A percentile compares a stretch with the other conserved stretches of the same genome.
Evolutionary conservation across 305 asterid genomes (phyloP).

Genomic region (Lippia alba): DNA sequence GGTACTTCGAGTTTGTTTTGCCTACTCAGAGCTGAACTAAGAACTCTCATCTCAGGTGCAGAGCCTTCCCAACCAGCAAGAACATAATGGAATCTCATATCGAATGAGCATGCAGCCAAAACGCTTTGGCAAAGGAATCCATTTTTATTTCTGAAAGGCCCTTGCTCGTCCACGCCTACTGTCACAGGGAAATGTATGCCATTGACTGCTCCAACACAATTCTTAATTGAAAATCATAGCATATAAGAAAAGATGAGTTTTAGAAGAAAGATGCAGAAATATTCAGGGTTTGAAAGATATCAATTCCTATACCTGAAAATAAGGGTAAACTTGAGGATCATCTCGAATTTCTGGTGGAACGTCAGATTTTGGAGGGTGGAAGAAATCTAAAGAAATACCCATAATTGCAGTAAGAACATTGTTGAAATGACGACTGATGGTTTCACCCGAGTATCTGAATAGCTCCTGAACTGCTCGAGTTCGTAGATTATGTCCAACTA

Average conservation of each 20-base stretch:
- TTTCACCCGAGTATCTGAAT: constrained; percentile 54
- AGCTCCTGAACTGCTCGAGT: constrained; percentile 60
- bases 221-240: constrained; percentile 38
- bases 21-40: constrained; percentile 47
- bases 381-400: constrained; percentile 46
- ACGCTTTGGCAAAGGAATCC: constrained; percentile 51
- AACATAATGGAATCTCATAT: constrained; percentile 52
- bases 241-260: constrained; percentile 29
- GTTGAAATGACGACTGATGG: constrained; percentile 59
- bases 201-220: constrained; percentile 55
- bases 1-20: constrained; percentile 47
- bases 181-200: constrained; percentile 54
- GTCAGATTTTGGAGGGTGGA: constrained; percentile 42
- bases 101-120: constrained; percentile 48
- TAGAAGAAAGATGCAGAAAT: not conserved
- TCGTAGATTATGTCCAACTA: constrained; percentile 52
- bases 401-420: constrained; percentile 47
- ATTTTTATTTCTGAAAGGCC: constrained; percentile 45
- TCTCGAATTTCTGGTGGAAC: constrained; percentile 45
- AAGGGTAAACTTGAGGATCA: constrained; percentile 48
- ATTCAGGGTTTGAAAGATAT: not conserved
- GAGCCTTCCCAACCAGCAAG: constrained; percentile 63
- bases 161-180: constrained; percentile 57
- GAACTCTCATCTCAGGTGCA: constrained; percentile 44
- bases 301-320: constrained; percentile 43